Percentiles rank a stretch among this genome's conserved stretches.
These are phyloP conservation scores for Herpetospermum pedunculosum DNA, from an alignment of 306 rosid species.

Conservation along the genomic window DNA sequence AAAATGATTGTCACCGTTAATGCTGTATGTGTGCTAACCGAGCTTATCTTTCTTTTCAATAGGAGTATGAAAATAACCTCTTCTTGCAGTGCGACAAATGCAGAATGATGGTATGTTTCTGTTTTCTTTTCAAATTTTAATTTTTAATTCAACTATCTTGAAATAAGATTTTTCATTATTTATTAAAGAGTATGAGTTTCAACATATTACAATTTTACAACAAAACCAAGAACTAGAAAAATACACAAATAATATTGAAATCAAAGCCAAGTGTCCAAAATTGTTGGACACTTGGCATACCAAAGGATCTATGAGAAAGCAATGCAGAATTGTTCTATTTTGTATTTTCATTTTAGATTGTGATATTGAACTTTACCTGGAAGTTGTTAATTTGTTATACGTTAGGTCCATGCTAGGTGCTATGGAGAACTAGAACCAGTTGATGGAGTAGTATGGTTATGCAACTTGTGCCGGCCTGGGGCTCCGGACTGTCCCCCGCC, in stretches of 20 bases:
- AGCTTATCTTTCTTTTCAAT: background rate
- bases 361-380: background rate
- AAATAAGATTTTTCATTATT: background rate
- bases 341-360: background rate
- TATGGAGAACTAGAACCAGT: constrained; percentile 92
- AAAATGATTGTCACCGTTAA: background rate
- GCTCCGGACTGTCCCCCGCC: constrained; percentile 66
- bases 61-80: constrained; percentile 95
- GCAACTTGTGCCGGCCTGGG: constrained; percentile 87
- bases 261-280: too few species aligned
- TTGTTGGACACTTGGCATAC: too few species aligned
- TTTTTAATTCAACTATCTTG: background rate
- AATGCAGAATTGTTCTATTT: too few species aligned
- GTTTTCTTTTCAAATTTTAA: background rate
- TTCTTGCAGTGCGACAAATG: constrained; percentile 99
- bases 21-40: background rate
- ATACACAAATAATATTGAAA: too few species aligned
- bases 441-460: constrained; percentile 83
- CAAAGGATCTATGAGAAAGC: too few species aligned
- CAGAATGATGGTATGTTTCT: constrained; percentile 85
- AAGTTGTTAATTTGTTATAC: background rate
- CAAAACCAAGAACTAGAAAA: background rate
- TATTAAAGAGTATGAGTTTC: background rate
- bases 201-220: background rate
- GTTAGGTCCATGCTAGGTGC: constrained; percentile 92